Percentiles rank a stretch among this genome's conserved stretches.
These are phyloP conservation scores for Pestalotiopsis sp. DNA, from an alignment of 2,329 filamentous ascomycete species.

Conservation along the genomic window DNA sequence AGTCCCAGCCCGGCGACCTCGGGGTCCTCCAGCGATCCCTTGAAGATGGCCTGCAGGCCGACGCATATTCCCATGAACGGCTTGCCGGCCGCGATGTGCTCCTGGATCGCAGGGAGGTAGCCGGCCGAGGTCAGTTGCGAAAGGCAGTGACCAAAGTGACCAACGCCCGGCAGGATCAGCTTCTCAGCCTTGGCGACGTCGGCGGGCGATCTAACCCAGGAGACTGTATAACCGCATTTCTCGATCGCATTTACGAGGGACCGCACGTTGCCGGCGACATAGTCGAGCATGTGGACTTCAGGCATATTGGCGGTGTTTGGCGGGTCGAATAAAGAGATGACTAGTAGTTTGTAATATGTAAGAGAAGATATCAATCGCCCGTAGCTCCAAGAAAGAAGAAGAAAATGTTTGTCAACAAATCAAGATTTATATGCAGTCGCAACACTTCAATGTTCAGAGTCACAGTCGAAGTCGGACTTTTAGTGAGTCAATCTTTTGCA, in stretches of 20 bases:
- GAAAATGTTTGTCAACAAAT: not conserved
- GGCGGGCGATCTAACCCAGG: constrained; percentile 85
- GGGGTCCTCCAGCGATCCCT: constrained; percentile 79
- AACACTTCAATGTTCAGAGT: not conserved
- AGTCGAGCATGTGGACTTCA: constrained; percentile 78
- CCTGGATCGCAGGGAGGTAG: constrained; percentile 79
- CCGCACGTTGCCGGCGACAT: constrained; percentile 94
- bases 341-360: not conserved
- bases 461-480: constrained; percentile 1
- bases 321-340: not conserved
- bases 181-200: constrained; percentile 87
- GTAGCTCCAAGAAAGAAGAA: not conserved
- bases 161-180: constrained; percentile 93
- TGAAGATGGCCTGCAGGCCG: constrained; percentile 86
- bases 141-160: constrained; percentile 96
- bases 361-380: not conserved
- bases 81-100: constrained; percentile 87
- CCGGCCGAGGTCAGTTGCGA: constrained; percentile 79
- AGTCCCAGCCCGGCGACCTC: constrained; percentile 73
- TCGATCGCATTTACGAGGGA: constrained; percentile 98
- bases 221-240: constrained; percentile 88
- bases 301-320: constrained; percentile 56
- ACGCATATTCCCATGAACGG: constrained; percentile 99
- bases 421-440: not conserved
- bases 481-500: constrained; percentile 26